Evolutionary conservation across 148 eudicot species (phyloP).

Genomic region (Agrostemma githago): DNA sequence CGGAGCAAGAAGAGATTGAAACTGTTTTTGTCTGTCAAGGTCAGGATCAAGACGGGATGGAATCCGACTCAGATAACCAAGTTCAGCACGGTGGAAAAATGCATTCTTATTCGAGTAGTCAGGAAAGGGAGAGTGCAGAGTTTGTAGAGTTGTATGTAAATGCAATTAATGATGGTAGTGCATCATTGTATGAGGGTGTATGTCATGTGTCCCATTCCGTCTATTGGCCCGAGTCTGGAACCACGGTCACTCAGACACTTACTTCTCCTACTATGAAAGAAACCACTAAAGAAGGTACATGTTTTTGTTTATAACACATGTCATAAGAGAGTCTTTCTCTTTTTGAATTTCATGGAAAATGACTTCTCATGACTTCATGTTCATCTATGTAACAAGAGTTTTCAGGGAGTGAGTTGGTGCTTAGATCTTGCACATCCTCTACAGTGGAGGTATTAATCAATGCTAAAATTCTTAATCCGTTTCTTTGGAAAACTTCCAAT

Average conservation of each 20-base stretch:
- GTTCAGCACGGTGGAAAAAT: background rate
- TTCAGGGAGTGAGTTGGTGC: background rate
- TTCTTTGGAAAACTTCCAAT: too few species aligned
- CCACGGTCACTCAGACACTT: background rate
- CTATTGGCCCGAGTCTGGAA: background rate
- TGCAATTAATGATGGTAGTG: background rate
- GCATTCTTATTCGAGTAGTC: background rate
- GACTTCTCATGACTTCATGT: background rate
- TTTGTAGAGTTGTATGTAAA: background rate
- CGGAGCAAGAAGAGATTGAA: background rate
- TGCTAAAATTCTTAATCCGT: too few species aligned
- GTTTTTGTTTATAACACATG: background rate
- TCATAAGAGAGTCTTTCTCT: background rate
- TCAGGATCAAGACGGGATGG: background rate
- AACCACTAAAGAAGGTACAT: background rate
- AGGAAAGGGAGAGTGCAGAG: background rate
- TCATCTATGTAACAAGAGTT: background rate
- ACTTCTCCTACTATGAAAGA: background rate
- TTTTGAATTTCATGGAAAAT: background rate
- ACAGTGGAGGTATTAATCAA: background rate
- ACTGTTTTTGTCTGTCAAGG: background rate
- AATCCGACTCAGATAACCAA: background rate
- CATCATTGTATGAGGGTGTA: background rate
- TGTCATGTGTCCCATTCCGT: too few species aligned
- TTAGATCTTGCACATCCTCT: background rate